A percentile compares a stretch with the other conserved stretches of the same genome.
Evolutionary conservation across 495 filamentous ascomycete species (phyloP).

Genomic region (Hypoxylon fuscum): DNA sequence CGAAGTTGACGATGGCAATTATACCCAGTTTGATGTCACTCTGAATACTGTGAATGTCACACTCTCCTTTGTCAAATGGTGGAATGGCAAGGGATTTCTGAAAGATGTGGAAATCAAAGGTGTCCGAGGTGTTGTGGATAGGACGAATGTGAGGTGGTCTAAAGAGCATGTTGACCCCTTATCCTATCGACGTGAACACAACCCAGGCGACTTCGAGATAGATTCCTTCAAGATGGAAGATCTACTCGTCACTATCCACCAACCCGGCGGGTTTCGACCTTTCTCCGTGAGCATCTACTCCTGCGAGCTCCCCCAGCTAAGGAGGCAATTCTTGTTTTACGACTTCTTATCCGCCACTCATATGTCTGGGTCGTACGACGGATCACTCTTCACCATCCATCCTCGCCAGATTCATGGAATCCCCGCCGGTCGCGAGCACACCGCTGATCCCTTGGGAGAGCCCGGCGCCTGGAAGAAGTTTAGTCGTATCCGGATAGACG

Average conservation of each 20-base stretch:
- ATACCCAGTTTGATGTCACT: slow-evolving; percentile 96
- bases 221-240: slow-evolving; percentile 96
- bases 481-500: slow-evolving; percentile 88
- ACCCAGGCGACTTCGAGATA: slow-evolving; percentile 94
- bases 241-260: slow-evolving; percentile 88
- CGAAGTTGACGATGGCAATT: slow-evolving; percentile 90
- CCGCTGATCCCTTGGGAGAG: slow-evolving; percentile 58
- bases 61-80: slow-evolving; percentile 96
- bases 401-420: slow-evolving; percentile 86
- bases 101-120: slow-evolving; percentile 93
- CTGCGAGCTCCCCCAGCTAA: slow-evolving; percentile 89
- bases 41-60: slow-evolving; percentile 96
- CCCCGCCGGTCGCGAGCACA: slow-evolving; percentile 51
- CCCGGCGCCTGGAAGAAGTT: slow-evolving; percentile 89
- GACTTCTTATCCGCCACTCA: slow-evolving; percentile 95
- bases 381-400: slow-evolving; percentile 96
- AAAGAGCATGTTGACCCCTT: slow-evolving; percentile 82
- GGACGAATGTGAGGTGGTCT: slow-evolving; percentile 79
- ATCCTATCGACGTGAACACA: slow-evolving; percentile 84
- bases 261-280: slow-evolving; percentile 87
- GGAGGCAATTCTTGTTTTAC: slow-evolving; percentile 98
- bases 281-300: slow-evolving; percentile 95
- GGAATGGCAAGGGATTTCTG: slow-evolving; percentile 93
- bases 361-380: slow-evolving; percentile 95
- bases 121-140: slow-evolving; percentile 94